phyloP scores from a whole-genome alignment of 208 protist genomes.

The Acanthamoeba castellanii region DNA sequence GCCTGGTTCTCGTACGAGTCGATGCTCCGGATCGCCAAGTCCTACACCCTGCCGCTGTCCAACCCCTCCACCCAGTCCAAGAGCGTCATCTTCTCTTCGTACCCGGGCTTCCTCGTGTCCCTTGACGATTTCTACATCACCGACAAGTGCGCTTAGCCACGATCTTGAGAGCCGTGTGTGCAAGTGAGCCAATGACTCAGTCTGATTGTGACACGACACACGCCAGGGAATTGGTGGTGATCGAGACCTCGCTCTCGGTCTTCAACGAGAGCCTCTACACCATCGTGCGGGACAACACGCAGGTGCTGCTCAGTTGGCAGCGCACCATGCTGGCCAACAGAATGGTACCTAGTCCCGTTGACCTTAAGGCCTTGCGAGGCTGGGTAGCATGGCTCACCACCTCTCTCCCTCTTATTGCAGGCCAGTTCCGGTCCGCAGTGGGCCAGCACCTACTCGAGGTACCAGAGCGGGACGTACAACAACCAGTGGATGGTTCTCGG shows the following conservation, averaged over 20 bases:
- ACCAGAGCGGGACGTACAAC: constrained; percentile 64
- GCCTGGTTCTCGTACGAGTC: constrained; percentile 15
- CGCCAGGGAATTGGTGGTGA: background rate
- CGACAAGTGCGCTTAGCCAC: background rate
- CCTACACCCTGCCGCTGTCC: background rate
- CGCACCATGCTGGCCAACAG: constrained; percentile 26
- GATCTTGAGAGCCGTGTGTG: background rate
- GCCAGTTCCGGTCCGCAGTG: background rate
- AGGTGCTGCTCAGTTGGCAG: constrained; percentile 37
- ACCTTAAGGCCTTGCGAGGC: background rate
- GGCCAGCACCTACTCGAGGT: background rate
- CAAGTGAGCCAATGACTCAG: background rate
- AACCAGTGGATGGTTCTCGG: constrained; percentile 85
- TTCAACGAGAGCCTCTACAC: constrained; percentile 32
- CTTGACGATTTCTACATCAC: constrained; percentile 48
- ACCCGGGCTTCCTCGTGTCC: constrained; percentile 15
- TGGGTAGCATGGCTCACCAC: too few relatives aligned
- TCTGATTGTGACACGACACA: background rate
- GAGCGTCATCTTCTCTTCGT: constrained; percentile 17
- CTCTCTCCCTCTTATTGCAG: background rate
- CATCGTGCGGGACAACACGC: background rate
- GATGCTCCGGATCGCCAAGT: constrained; percentile 39
- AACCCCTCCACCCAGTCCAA: background rate
- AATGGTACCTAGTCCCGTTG: background rate
- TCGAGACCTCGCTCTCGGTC: constrained; percentile 38